These are phyloP conservation scores for Phymatotrichopsis omnivora DNA, from an alignment of 2,329 filamentous ascomycete genomes.

Conservation along the genomic window DNA sequence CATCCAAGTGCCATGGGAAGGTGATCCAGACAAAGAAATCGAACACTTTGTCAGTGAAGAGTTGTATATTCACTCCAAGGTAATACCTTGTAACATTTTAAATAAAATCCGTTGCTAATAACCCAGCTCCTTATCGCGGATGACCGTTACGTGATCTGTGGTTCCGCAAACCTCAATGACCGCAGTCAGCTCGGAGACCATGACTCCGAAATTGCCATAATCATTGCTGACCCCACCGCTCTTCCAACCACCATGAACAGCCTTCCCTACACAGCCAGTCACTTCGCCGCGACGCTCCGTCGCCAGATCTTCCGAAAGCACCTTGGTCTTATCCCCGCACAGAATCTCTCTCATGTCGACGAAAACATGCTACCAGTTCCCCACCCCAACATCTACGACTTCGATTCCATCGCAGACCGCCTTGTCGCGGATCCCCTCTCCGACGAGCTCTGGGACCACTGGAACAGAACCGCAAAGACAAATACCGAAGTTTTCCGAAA, in stretches of 20 bases:
- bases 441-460: slow-evolving; percentile 57
- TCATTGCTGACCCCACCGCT: slow-evolving; percentile 67
- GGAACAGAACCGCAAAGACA: slow-evolving; percentile 59
- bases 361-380: slow-evolving; percentile 69
- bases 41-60: slow-evolving; percentile 53
- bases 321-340: slow-evolving; percentile 68
- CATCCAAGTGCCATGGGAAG: slow-evolving; percentile 46
- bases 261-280: slow-evolving; percentile 57
- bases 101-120: slow-evolving; percentile 20
- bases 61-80: slow-evolving; percentile 55
- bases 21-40: slow-evolving; percentile 47
- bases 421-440: slow-evolving; percentile 66
- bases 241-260: slow-evolving; percentile 67
- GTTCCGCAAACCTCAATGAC: slow-evolving; percentile 61
- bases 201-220: slow-evolving; percentile 81
- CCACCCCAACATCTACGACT: slow-evolving; percentile 62
- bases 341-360: slow-evolving; percentile 55
- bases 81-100: slow-evolving; percentile 29
- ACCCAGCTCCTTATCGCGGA: slow-evolving; percentile 63
- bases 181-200: slow-evolving; percentile 70
- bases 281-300: slow-evolving; percentile 70
- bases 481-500: slow-evolving; percentile 75
- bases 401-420: slow-evolving; percentile 55
- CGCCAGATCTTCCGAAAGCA: slow-evolving; percentile 86
- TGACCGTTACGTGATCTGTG: slow-evolving; percentile 71